Conservation (phyloP, 2,329 filamentous ascomycete species). For the Fusarium sulawesiense region DNA sequence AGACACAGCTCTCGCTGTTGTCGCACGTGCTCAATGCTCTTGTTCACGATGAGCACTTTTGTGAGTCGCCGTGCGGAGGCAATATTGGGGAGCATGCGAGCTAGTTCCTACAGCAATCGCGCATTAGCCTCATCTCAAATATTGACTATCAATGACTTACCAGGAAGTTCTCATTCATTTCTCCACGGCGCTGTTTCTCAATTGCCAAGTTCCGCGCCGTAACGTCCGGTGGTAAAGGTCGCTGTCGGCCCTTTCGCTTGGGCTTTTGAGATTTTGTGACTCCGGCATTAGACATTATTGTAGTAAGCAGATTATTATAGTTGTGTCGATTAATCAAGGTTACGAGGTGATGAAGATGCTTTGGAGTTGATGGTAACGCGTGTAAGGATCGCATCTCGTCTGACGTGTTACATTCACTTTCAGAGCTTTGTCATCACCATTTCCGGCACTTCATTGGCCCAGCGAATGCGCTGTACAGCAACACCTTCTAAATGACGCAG, state of each 20-base stretch:
- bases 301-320: background rate
- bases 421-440: background rate
- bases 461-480: background rate
- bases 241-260: conserved; percentile 13
- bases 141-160: background rate
- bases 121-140: background rate
- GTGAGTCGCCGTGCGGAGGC: conserved; percentile 13
- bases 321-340: rapidly evolving
- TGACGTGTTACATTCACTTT: background rate
- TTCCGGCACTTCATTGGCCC: background rate
- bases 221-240: conserved; percentile 18
- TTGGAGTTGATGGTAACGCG: background rate
- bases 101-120: conserved; percentile 2
- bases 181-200: conserved; percentile 22
- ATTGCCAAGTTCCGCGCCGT: conserved; percentile 23
- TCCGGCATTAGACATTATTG: conserved; percentile 1
- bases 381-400: background rate
- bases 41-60: conserved; percentile 26
- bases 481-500: background rate
- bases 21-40: conserved; percentile 15
- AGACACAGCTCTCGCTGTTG: conserved; percentile 5
- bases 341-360: background rate
- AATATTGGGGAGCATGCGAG: conserved; percentile 10
- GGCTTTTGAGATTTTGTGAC: background rate
- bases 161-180: conserved; percentile 23